These are phyloP conservation scores for Solanum pinnatisectum DNA, from an alignment of 257 asterid species.

Conservation along the genomic window DNA sequence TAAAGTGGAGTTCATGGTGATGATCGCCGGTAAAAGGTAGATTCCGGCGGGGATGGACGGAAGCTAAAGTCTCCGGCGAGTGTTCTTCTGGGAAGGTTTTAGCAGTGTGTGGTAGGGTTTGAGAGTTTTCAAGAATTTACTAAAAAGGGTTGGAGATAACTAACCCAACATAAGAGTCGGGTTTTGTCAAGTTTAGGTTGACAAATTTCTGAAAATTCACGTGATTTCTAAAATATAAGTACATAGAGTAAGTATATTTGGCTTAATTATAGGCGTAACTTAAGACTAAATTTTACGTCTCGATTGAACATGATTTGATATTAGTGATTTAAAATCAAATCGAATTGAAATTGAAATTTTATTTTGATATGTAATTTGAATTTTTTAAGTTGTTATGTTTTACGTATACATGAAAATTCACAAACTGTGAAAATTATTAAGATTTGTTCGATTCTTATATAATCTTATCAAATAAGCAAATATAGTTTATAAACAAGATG, in stretches of 20 bases:
- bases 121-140: not conserved
- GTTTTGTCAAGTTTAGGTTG: not conserved
- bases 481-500: no score
- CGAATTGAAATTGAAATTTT: not conserved
- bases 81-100: not conserved
- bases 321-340: not conserved
- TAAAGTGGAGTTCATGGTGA: not conserved
- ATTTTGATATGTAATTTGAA: not conserved
- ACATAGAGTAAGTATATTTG: no score
- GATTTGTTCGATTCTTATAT: no score
- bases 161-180: not conserved
- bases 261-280: not conserved
- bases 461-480: no score
- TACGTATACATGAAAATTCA: not conserved
- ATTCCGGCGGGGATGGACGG: not conserved
- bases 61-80: not conserved
- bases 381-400: not conserved
- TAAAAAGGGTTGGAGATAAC: not conserved
- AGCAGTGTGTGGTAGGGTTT: not conserved
- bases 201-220: not conserved
- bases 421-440: no score
- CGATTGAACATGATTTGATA: no score
- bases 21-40: not conserved
- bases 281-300: no score
- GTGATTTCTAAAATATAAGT: no score